Evolutionary conservation across 345 rosid genomes (phyloP).

Genomic region (Hibiscus syriacus): DNA sequence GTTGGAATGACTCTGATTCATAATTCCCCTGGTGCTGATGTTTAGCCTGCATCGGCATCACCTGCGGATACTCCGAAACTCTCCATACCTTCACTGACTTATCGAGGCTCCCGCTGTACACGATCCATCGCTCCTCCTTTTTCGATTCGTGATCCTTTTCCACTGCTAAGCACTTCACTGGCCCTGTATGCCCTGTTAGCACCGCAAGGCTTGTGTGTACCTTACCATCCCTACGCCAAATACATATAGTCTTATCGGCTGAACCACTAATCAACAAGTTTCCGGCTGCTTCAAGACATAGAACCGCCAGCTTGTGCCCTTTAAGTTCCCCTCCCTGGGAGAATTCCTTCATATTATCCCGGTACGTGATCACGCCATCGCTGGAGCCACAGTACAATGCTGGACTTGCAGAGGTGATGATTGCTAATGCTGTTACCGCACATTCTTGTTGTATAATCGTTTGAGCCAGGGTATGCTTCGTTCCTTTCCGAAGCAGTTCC

Average conservation of each 20-base stretch:
- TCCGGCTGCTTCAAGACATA: constrained; percentile 67
- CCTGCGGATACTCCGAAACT: constrained; percentile 52
- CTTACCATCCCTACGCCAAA: constrained; percentile 71
- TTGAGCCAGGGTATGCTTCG: constrained; percentile 49
- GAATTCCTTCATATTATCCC: constrained; percentile 64
- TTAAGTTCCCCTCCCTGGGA: constrained; percentile 69
- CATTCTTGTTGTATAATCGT: constrained; percentile 58
- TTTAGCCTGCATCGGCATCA: constrained; percentile 29
- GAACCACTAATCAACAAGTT: constrained; percentile 79
- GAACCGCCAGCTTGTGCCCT: constrained; percentile 88
- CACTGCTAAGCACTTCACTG: constrained; percentile 88
- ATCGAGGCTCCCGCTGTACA: no score
- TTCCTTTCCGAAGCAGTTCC: constrained; percentile 42
- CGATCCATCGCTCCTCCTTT: no score
- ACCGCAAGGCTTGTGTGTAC: constrained; percentile 79
- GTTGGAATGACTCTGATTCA: constrained; percentile 32
- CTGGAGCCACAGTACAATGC: no score
- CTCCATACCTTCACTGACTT: constrained; percentile 95
- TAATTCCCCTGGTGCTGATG: constrained; percentile 26
- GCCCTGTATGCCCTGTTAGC: constrained; percentile 87
- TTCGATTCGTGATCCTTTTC: no score
- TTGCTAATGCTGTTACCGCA: no score
- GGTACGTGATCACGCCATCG: constrained; percentile 73
- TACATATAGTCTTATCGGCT: constrained; percentile 92
- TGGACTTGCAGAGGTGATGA: constrained; percentile 28